phyloP scores from a whole-genome alignment of 78 protist species.

The Dictyostelium purpureum region DNA sequence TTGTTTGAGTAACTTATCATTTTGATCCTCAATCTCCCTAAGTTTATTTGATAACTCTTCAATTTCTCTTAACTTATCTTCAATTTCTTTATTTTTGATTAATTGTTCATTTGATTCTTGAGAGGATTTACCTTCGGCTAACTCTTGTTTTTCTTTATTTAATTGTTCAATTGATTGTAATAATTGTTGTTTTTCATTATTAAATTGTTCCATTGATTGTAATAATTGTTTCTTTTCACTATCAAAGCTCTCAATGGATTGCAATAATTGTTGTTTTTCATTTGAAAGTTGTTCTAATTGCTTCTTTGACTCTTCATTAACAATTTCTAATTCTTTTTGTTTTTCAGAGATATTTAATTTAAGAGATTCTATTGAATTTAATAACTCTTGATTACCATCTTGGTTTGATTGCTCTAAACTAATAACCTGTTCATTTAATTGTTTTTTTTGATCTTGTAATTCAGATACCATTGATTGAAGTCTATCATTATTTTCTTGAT shows the following conservation, averaged over 20 bases:
- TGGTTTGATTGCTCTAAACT: background rate
- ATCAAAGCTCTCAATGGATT: conserved; percentile 4
- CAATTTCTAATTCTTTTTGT: background rate
- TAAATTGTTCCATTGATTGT: background rate
- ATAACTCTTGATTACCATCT: background rate
- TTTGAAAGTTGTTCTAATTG: background rate
- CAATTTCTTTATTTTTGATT: background rate
- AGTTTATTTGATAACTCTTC: background rate
- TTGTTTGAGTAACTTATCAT: background rate
- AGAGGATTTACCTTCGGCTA: too few relatives aligned
- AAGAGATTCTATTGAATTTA: background rate
- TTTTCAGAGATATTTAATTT: background rate
- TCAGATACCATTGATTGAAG: background rate
- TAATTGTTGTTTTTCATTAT: background rate
- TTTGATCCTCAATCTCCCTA: background rate
- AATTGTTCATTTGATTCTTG: background rate
- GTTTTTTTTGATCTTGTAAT: conserved; percentile 3
- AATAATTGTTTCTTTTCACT: background rate
- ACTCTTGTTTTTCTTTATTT: conserved; percentile 5
- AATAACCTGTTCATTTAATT: background rate
- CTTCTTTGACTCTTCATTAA: background rate
- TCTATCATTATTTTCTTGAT: background rate
- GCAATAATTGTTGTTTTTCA: background rate
- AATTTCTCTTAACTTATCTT: background rate
- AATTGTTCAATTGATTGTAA: background rate